These are phyloP conservation scores for Colletotrichum tofieldiae DNA, from an alignment of 2,329 filamentous ascomycete genomes.

Conservation along the genomic window DNA sequence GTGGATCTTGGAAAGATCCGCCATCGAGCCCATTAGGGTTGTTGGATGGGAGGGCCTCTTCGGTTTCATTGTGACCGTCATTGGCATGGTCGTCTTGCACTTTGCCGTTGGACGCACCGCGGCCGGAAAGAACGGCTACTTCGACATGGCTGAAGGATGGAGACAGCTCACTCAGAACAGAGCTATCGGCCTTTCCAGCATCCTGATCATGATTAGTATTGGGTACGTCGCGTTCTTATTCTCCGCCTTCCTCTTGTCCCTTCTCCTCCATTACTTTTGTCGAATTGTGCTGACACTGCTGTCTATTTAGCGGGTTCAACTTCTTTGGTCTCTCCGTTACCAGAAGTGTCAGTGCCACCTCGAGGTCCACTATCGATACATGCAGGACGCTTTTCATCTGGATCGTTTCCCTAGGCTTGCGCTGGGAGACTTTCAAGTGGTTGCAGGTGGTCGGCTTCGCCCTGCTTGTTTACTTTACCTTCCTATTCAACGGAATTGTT, in stretches of 20 bases:
- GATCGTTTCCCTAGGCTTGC: conserved; percentile 92
- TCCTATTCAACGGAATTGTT: conserved; percentile 96
- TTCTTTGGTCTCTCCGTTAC: conserved; percentile 98
- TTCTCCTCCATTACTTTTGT: not conserved
- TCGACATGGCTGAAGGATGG: conserved; percentile 91
- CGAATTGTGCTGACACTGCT: conserved; percentile 38
- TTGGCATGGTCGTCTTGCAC: conserved; percentile 87
- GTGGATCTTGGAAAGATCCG: conserved; percentile 81
- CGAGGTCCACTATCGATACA: conserved; percentile 96
- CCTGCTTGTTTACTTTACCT: conserved; percentile 95
- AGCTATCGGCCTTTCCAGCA: conserved; percentile 80
- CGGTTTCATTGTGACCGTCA: conserved; percentile 84
- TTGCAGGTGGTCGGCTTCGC: conserved; percentile 92
- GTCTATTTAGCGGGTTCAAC: conserved; percentile 84
- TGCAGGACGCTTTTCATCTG: conserved; percentile 98
- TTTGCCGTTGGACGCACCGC: conserved; percentile 82
- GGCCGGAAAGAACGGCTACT: conserved; percentile 84
- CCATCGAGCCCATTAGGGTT: conserved; percentile 85
- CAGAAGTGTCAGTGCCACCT: conserved; percentile 89
- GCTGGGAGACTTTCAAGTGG: conserved; percentile 99
- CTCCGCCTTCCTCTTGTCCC: not conserved
- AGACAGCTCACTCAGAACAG: conserved; percentile 82
- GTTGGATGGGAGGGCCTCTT: conserved; percentile 98
- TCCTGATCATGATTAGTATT: conserved; percentile 98
- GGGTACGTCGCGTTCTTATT: conserved; percentile 72